Evolutionary conservation across 345 rosid genomes (phyloP), one percentile per base, ranked within the genome.

Genomic region (Arabis alpina): DNA sequence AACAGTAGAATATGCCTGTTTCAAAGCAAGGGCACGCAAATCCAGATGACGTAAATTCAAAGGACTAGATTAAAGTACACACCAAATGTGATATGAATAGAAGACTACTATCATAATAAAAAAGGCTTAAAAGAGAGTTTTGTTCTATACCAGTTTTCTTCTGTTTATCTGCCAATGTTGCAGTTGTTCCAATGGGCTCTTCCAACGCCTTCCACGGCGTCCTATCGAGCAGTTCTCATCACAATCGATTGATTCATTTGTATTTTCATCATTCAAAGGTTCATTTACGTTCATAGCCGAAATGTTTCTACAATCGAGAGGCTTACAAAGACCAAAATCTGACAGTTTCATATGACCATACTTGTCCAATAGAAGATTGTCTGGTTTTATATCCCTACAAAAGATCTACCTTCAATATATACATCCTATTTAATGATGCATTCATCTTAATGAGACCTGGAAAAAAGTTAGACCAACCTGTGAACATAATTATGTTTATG

Each of bases 311-410:
- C 93, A 87, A 74, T 90, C 94, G 57, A 93, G 92, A 71, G 98
- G 97, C 77, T 93, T 93, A 86, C 98, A 93, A 66, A 93, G 93
- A 80, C 97, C 98, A 84, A 93, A 93, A 80, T 93, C 98, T 23
- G 97, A 93, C 64, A 93, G 86, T 87, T 85, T 90, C 90, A 87
- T 80, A 72, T 90, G 98, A 63, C 98, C 98, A 70, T 85, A 49
- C 85, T 80, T 85, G 82, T 93, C 98, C 86, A 93, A 72, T 55
- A 93, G 75, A 61, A 93, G 89, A 72, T 93, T 90, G 82, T 93
- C 98, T 19, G 98, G 97, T 81, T 93, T 93, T 75, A 93, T 90
- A 80, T 93, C 98, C 83, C 97, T 93, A 87, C 61, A 67, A 63
- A 59, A 70, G 4, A 63, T 32, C 11, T 41, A 40, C 59, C 52